Evolutionary conservation across 768 basidiomycete species (phyloP).

Genomic region (Melanogaster broomeanus): DNA sequence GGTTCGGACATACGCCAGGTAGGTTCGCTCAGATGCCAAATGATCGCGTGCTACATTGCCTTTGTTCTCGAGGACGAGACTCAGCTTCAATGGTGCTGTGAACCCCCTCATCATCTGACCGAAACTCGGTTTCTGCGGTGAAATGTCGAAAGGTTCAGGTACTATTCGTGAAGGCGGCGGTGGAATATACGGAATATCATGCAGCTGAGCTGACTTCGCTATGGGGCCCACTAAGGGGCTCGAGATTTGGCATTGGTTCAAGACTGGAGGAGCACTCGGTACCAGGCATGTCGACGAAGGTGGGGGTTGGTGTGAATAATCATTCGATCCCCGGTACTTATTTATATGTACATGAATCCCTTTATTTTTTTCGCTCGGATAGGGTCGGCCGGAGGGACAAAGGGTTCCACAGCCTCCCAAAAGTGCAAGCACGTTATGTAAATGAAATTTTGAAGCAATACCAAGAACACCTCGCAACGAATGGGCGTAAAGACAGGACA

Average conservation of each 20-base stretch:
- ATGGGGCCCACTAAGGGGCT: conserved; percentile 15
- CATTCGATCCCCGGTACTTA: too few relatives aligned
- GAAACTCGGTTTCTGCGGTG: background rate
- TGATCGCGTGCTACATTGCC: conserved; percentile 68
- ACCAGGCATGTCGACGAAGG: conserved; percentile 11
- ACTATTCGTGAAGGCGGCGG: background rate
- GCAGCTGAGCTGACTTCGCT: conserved; percentile 11
- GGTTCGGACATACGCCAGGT: conserved; percentile 65
- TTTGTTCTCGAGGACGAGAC: conserved; percentile 51
- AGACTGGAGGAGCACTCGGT: conserved; percentile 4
- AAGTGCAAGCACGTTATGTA: too few relatives aligned
- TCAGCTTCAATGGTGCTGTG: conserved; percentile 17
- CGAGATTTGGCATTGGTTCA: conserved; percentile 23
- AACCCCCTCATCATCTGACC: background rate
- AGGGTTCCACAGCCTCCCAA: background rate
- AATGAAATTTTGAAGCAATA: too few relatives aligned
- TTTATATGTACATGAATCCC: background rate
- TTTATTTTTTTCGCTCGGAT: background rate
- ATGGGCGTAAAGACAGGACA: too few relatives aligned
- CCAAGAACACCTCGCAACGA: too few relatives aligned
- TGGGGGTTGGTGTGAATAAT: background rate
- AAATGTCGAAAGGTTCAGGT: background rate
- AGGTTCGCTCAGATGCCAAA: conserved; percentile 63
- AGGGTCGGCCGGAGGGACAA: too few relatives aligned
- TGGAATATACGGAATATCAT: background rate